Base-by-base conservation (phyloP, 805 yeast species). In the Candida bentonensis region DNA sequence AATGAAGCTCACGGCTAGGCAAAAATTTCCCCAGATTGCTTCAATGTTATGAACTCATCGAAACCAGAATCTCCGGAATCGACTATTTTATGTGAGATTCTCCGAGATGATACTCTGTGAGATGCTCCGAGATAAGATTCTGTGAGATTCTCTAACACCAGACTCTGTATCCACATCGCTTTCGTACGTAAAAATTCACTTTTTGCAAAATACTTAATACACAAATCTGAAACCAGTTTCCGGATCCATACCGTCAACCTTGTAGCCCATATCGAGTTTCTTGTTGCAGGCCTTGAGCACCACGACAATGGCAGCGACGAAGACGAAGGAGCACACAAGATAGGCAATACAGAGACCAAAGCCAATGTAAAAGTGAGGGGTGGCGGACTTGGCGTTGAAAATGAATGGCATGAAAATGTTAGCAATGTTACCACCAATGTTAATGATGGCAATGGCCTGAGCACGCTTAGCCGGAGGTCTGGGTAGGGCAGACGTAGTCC, bases 401-500 rank as follows among this genome's bases (percentile, higher is more conserved):
- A 56, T 26, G 41, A 53, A 56, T 4, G 60, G 53, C 41, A 53
- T 50, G 33, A 47, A 55, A 27, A 53, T 46, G 33, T 55, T 55
- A 7, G 59, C 58, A 20, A 52, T 27, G 44, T 56, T 56, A 15
- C 51, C 51, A 5, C 54, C 58, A 42, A 54, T 47, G 55, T 76
- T 76, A 69, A 76, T 72, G 47, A 72, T 51, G 0, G 79, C 76
- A 51, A 75, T 57, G 5, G 78, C 74, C 48, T 30, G 36, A 15
- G 36, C 36, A 11, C 36, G 36, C 17, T 30, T 30, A 70, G 72
- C 61, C 13, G 79, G 78, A 9, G 79, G 79, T 51, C 78, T 62
- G 36, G 77, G 74, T 33, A 69, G 64, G 46, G 73, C 67, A 52
- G 70, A 71, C 2, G 79, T 67, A 61, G 73, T 65, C 76, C 80